Base-by-base conservation (phyloP, 441 rosid species). In the Dalechampia spathulata region DNA sequence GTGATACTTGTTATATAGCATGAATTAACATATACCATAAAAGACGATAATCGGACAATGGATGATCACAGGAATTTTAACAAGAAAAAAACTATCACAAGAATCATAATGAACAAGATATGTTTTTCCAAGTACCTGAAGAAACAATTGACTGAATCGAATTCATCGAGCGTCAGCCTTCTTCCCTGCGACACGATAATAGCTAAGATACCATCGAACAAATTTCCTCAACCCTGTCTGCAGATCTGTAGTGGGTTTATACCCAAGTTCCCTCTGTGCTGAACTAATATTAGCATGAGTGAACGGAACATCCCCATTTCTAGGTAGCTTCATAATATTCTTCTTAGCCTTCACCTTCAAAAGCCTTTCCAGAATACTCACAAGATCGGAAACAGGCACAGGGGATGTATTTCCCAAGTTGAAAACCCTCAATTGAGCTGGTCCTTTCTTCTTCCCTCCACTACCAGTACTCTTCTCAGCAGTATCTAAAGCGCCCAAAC, bases 371-470 rank as follows among this genome's bases (percentile, higher is more conserved):
- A 93, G 71, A 57, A 85, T 86, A 48, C 75, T 68, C 44, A 93
- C 99, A 22, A 93, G 93, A 69, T 87, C 81, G 0, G 75, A 61
- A 60, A 93, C 99, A 0, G 96, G 97, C 7, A 93, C 93, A 13
- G 99, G 99, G 2, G 99, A 89, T 13, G 97, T 92, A 58, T 92
- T 92, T 50, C 99, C 99, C 68, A 93, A 76, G 65, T 93, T 93
- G 69, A 75, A 90, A 58, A 93, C 93, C 75, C 99, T 77, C 74
- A 93, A 66, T 44, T 83, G 95, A 6, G 99, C 99, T 0, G 91
- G 83, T 5, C 91, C 85, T 70, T 68, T 90, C 82, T 93, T 93
- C 82, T 82, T 90, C 61, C 96, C 96, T 39, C 97, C 90, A 65
- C 81, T 85, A 8, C 99, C 99, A 0, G 96, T 93, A 72, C 99